Evolutionary conservation across 805 yeast genomes (phyloP).

Genomic region (Kodamaea jinghongensis): DNA sequence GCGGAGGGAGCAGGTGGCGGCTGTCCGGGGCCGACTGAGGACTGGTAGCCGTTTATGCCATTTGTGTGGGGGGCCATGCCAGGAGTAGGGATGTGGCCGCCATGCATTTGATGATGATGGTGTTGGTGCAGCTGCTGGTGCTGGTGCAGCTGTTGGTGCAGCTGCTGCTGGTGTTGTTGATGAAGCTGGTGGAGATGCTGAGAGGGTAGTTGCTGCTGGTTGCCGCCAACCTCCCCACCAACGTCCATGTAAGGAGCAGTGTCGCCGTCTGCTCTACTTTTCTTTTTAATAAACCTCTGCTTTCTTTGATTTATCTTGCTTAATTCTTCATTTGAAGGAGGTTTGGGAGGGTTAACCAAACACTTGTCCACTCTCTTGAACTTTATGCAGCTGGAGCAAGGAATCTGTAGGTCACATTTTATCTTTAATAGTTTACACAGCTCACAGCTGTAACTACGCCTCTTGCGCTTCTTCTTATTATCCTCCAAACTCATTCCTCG

Average conservation of each 20-base stretch:
- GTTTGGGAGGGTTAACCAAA: constrained; percentile 40
- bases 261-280: constrained; percentile 4
- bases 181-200: constrained; percentile 1
- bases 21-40: too few relatives aligned
- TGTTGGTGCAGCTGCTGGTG: too few relatives aligned
- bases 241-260: too few relatives aligned
- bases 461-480: constrained; percentile 30
- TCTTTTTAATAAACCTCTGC: constrained; percentile 16
- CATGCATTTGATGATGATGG: too few relatives aligned
- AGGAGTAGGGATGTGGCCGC: too few relatives aligned
- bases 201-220: neutral
- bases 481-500: constrained; percentile 1
- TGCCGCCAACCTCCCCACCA: neutral
- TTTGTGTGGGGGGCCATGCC: too few relatives aligned
- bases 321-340: constrained; percentile 41
- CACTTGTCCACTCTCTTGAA: constrained; percentile 40
- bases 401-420: constrained; percentile 49
- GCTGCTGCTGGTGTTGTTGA: constrained; percentile 3
- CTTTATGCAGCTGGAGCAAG: constrained; percentile 46
- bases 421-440: constrained; percentile 54
- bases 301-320: constrained; percentile 29
- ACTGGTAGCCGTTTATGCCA: too few relatives aligned
- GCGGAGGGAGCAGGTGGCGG: too few relatives aligned
- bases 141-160: neutral
- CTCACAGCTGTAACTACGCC: constrained; percentile 56